Base-by-base conservation (phyloP, 371 early-diverging fungal species). In the Circinella minor region DNA sequence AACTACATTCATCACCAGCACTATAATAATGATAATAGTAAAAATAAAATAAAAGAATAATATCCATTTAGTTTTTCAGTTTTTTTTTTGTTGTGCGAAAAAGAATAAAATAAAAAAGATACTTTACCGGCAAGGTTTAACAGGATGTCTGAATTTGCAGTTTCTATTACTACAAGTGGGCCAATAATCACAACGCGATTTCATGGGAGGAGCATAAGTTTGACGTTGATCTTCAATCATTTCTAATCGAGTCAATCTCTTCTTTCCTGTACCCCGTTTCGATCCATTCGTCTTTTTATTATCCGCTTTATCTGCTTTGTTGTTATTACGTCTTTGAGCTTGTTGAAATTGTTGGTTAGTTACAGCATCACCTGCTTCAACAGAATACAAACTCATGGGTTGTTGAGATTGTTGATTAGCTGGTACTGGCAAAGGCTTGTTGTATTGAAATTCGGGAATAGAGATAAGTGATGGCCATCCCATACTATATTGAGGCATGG, bases 161-260 rank as follows among this genome's bases (percentile, higher is more conserved):
- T 84, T 81, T 67, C 86, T 85, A 77, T 88, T 88, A 38, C 86
- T 88, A 68, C 88, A 88, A 57, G 72, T 71, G 5, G 88, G 88
- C 88, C 88, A 87, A 66, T 81, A 86, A 55, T 78, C 78, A 63
- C 88, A 87, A 18, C 88, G 75, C 48, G 85, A 77, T 70, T 80
- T 84, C 57, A 83, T 74, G 36, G 73, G 65, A 20, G 82, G 79
- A 13, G 70, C 74, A 60, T 79, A 68, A 15, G 68, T 67, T 67
- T 81, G 82, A 11, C 73, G 65, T 61, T 81, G 82, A 61, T 78
- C 75, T 39, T 81, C 76, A 67, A 81, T 81, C 47, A 73, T 66
- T 62, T 81, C 75, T 3, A 64, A 55, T 55, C 82, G 82, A 36
- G 74, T 72, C 74, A 81, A 71, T 36, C 63, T 66, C 55, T 78